phyloP scores from a whole-genome alignment of 2,329 filamentous ascomycete species.

The Biscogniauxia marginata region DNA sequence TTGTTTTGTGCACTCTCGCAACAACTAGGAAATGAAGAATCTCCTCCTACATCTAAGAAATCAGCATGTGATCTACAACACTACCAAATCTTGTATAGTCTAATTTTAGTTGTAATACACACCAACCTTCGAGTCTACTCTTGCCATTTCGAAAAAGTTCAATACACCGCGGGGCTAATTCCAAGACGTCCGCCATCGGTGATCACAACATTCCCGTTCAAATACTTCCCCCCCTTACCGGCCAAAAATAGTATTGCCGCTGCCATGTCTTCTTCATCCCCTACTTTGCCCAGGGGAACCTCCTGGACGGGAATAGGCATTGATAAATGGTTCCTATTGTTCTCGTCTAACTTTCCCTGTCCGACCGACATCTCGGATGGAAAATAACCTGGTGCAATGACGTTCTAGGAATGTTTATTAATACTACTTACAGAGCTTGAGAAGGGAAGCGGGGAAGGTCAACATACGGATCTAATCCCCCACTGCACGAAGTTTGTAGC shows the following conservation, averaged over 20 bases:
- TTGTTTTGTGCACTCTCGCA: too few species aligned
- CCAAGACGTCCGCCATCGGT: slow-evolving; percentile 14
- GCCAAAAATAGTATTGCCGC: slow-evolving; percentile 15
- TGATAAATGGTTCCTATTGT: slow-evolving; percentile 10
- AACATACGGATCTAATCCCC: slow-evolving; percentile 11
- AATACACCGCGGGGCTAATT: slow-evolving; percentile 11
- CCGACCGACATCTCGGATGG: slow-evolving; percentile 13
- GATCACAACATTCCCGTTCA: slow-evolving; percentile 13
- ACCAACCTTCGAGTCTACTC: background rate
- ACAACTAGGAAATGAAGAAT: too few species aligned
- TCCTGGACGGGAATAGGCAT: slow-evolving; percentile 8
- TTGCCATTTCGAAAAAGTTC: background rate
- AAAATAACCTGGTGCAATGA: slow-evolving; percentile 11
- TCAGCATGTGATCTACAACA: background rate
- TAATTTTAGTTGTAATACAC: too few species aligned
- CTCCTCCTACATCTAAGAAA: background rate
- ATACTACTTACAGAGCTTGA: background rate
- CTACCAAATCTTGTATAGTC: too few species aligned
- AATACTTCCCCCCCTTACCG: slow-evolving; percentile 10
- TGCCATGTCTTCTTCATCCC: slow-evolving; percentile 16
- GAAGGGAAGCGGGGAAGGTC: background rate
- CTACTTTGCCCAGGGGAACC: slow-evolving; percentile 9
- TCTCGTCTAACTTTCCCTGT: slow-evolving; percentile 7
- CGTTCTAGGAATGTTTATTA: slow-evolving; percentile 5
- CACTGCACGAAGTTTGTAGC: slow-evolving; percentile 15